phyloP scores from a whole-genome alignment of 2,329 filamentous ascomycete species.

The Trichoderma sp. region DNA sequence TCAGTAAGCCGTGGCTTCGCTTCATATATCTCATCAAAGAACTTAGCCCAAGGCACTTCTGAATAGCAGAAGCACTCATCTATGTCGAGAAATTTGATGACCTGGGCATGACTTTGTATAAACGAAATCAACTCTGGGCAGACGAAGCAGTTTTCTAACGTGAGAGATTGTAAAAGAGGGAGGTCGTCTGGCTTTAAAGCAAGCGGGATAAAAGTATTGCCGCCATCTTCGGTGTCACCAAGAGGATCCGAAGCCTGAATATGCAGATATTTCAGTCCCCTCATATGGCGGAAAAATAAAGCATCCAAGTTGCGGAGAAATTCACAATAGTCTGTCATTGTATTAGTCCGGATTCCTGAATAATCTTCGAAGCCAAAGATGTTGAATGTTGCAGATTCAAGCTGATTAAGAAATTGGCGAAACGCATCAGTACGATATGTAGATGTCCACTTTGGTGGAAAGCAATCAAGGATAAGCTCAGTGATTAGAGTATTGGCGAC shows the following conservation, averaged over 20 bases:
- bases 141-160: background rate
- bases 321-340: background rate
- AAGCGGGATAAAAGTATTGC: background rate
- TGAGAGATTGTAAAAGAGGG: background rate
- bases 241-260: background rate
- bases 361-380: background rate
- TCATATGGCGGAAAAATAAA: background rate
- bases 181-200: background rate
- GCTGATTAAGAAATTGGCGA: background rate
- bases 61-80: background rate
- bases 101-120: background rate
- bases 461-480: background rate
- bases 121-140: background rate
- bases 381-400: background rate
- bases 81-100: background rate
- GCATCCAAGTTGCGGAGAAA: background rate
- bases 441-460: background rate
- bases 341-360: background rate
- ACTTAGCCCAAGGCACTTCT: background rate
- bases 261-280: background rate
- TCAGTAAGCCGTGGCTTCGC: background rate
- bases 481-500: background rate
- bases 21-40: background rate
- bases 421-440: background rate
- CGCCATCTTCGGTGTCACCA: background rate